Evolutionary conservation across 495 filamentous ascomycete genomes (phyloP).

Genomic region (Hyaloscypha finlandica): DNA sequence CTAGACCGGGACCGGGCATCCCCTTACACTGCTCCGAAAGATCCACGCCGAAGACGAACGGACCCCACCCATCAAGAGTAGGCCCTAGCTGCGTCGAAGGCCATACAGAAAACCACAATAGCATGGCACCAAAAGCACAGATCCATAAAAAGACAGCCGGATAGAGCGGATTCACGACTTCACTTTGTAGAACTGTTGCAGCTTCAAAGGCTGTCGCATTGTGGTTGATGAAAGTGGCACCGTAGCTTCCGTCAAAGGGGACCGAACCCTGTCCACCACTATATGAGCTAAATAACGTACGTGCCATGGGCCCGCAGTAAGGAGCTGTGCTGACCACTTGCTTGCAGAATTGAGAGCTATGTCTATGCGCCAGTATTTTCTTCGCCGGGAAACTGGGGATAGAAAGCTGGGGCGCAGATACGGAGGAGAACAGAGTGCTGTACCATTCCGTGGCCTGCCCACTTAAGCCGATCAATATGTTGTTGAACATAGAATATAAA

Average conservation of each 20-base stretch:
- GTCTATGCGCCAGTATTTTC: background rate
- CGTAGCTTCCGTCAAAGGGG: too few relatives aligned
- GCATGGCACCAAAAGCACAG: background rate
- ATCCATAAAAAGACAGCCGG: conserved; percentile 3
- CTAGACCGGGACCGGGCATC: too few relatives aligned
- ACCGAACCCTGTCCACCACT: too few relatives aligned
- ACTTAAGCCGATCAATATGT: too few relatives aligned
- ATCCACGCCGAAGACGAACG: conserved; percentile 14
- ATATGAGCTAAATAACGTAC: background rate
- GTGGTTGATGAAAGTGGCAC: too few relatives aligned
- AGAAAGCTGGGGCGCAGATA: background rate
- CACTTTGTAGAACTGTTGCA: background rate
- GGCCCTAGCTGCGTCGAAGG: conserved; percentile 5
- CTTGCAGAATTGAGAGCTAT: conserved; percentile 5
- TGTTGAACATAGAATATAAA: too few relatives aligned
- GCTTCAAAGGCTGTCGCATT: too few relatives aligned
- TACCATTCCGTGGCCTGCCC: too few relatives aligned
- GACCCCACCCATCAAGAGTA: conserved; percentile 6
- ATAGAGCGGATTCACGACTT: conserved; percentile 1
- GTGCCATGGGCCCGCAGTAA: background rate
- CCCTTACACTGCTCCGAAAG: background rate
- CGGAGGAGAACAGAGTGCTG: too few relatives aligned
- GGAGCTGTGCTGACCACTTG: background rate
- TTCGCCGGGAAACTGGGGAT: background rate
- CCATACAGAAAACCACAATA: conserved; percentile 2